Evolutionary conservation across 352 stramenopile genomes (phyloP), one percentile per base, ranked within the genome.

Genomic region (Stramenopiles sp.): DNA sequence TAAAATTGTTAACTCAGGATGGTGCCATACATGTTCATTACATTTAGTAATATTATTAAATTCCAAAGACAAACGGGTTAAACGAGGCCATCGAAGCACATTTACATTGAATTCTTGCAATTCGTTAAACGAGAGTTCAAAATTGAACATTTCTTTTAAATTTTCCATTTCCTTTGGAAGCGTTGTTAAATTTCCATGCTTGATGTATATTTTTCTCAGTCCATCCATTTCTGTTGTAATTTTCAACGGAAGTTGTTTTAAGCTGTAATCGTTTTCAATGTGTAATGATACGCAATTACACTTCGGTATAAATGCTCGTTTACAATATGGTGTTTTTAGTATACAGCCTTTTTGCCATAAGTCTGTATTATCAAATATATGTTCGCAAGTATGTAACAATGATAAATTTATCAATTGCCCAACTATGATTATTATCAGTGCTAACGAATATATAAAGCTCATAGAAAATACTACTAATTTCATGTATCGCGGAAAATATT

Each of bases 61-160:
- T 7, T 4, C 30, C 65, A 76, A 76, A 20, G 4, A 1, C 7
- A 76, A 33, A 33, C 31, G 4, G 4, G 4, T 7, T 76, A 76
- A 76, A 13, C 13, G 4, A 4, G 4, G 4, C 65, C 65, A 76
- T 33, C 13, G 30, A 4, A 31, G 13, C 4, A 76, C 65, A 76
- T 76, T 20, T 20, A 76, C 65, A 76, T 76, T 20, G 13, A 76
- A 76, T 20, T 76, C 65, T 76, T 76, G 4, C 65, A 76, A 33
- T 20, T 33, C 4, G 31, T 76, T 76, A 76, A 76, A 13, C 65
- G 4, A 13, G 4, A 76, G 4, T 13, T 76, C 65, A 76, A 76
- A 76, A 76, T 76, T 33, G 4, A 4, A 4, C 31, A 76, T 76
- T 33, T 76, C 30, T 20, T 4, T 76, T 20, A 76, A 76, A 4